Evolutionary conservation across 257 asterid genomes (phyloP).

Genomic region (Fraxinus cuspidata): DNA sequence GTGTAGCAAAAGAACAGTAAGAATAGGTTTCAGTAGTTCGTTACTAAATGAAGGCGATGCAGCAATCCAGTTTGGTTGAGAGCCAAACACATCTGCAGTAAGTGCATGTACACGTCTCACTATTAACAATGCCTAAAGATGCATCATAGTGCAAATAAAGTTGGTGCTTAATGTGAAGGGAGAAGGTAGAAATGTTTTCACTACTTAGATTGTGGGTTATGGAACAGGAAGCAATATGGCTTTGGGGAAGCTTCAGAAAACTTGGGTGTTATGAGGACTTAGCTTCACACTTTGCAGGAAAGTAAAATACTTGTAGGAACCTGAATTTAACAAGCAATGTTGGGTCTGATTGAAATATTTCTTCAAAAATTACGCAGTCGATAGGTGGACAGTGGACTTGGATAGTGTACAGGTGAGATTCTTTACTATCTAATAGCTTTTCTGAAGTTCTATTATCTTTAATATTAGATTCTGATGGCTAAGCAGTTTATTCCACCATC

Average conservation of each 20-base stretch:
- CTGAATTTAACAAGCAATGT: conserved; percentile 2
- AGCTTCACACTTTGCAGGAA: neutral
- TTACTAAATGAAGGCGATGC: neutral
- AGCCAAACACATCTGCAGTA: no score
- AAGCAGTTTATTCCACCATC: neutral
- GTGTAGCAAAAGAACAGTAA: neutral
- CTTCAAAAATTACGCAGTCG: neutral
- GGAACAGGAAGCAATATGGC: neutral
- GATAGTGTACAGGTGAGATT: conserved; percentile 4
- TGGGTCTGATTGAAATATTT: neutral
- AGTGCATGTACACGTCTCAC: neutral
- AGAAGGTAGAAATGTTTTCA: neutral
- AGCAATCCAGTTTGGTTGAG: neutral
- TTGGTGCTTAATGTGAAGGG: neutral
- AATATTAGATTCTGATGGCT: neutral
- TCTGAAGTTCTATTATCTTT: neutral
- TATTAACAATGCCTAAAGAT: conserved; percentile 19
- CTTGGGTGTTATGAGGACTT: neutral
- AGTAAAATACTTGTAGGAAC: neutral
- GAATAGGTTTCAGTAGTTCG: neutral
- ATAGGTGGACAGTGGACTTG: neutral
- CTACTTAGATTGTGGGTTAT: neutral
- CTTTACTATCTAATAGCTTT: neutral
- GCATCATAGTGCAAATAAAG: neutral
- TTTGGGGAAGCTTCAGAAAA: neutral